These are phyloP conservation scores for Penicillium waksmanii DNA, from an alignment of 495 filamentous ascomycete species.

Conservation along the genomic window DNA sequence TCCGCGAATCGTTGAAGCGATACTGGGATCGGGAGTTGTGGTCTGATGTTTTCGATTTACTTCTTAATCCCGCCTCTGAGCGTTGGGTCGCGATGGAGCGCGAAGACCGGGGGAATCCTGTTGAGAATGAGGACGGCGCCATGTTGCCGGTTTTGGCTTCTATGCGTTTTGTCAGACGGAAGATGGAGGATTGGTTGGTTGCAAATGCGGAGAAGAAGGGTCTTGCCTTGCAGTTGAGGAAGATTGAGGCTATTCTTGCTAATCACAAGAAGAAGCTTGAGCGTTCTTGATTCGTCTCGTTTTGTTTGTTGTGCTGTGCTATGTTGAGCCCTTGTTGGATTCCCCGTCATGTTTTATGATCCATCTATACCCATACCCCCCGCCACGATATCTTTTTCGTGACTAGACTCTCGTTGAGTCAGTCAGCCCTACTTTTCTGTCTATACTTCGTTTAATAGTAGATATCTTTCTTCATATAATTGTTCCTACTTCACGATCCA, in stretches of 20 bases:
- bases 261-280: slow-evolving; percentile 65
- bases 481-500: too few species aligned
- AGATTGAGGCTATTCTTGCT: slow-evolving; percentile 68
- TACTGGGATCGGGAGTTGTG: slow-evolving; percentile 97
- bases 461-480: too few species aligned
- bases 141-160: slow-evolving; percentile 69
- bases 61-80: slow-evolving; percentile 74
- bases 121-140: neutral
- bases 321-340: neutral
- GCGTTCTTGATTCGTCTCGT: slow-evolving; percentile 17
- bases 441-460: too few species aligned
- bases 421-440: too few species aligned
- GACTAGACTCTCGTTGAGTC: too few species aligned
- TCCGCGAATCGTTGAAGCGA: slow-evolving; percentile 78
- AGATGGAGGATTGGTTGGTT: slow-evolving; percentile 86
- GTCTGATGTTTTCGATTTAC: slow-evolving; percentile 78
- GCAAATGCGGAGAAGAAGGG: slow-evolving; percentile 78
- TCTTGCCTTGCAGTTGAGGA: slow-evolving; percentile 58
- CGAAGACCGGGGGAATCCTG: neutral
- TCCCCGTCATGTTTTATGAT: neutral
- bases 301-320: slow-evolving; percentile 7
- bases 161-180: slow-evolving; percentile 66
- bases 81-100: slow-evolving; percentile 54
- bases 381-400: too few species aligned
- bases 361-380: slow-evolving; percentile 6